Evolutionary conservation across 805 yeast species (phyloP).

Genomic region (Wickerhamiella sorbophila): DNA sequence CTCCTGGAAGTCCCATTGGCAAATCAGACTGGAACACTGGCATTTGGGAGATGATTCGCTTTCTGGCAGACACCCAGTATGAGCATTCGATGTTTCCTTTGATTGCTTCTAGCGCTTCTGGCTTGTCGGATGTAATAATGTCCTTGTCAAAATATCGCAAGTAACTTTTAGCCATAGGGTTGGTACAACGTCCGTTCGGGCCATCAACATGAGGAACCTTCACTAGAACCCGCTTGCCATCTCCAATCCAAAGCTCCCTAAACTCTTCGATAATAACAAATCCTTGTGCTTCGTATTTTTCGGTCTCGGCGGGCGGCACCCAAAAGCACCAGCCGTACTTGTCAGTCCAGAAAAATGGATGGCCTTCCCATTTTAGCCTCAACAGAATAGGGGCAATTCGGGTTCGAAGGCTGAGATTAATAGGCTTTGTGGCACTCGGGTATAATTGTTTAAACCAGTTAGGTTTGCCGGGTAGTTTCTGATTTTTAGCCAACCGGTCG

Average conservation of each 20-base stretch:
- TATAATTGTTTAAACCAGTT: constrained; percentile 71
- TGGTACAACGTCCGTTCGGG: constrained; percentile 53
- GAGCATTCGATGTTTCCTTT: constrained; percentile 66
- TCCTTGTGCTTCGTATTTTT: constrained; percentile 26
- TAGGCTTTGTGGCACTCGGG: constrained; percentile 27
- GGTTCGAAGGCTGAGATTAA: constrained; percentile 55
- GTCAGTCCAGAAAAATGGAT: constrained; percentile 71
- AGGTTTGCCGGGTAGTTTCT: constrained; percentile 80
- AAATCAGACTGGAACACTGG: constrained; percentile 42
- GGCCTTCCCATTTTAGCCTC: constrained; percentile 69
- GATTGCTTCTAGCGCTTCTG: constrained; percentile 63
- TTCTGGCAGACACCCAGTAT: constrained; percentile 87
- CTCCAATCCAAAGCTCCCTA: constrained; percentile 3
- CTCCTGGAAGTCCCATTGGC: constrained; percentile 14
- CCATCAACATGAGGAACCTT: constrained; percentile 87
- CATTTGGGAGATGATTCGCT: constrained; percentile 71
- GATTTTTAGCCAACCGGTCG: constrained; percentile 36
- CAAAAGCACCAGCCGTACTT: constrained; percentile 80
- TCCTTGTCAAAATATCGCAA: constrained; percentile 60
- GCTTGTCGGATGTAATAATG: constrained; percentile 51
- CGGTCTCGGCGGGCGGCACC: constrained; percentile 29
- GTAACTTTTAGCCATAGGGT: constrained; percentile 65
- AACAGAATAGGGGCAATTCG: constrained; percentile 65
- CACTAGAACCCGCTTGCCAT: constrained; percentile 27
- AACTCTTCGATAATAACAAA: constrained; percentile 20